Percentiles rank a stretch among this genome's conserved stretches.
Evolutionary conservation across 1,284 basidiomycete genomes (phyloP).

Genomic region (Inonotus obliquus): DNA sequence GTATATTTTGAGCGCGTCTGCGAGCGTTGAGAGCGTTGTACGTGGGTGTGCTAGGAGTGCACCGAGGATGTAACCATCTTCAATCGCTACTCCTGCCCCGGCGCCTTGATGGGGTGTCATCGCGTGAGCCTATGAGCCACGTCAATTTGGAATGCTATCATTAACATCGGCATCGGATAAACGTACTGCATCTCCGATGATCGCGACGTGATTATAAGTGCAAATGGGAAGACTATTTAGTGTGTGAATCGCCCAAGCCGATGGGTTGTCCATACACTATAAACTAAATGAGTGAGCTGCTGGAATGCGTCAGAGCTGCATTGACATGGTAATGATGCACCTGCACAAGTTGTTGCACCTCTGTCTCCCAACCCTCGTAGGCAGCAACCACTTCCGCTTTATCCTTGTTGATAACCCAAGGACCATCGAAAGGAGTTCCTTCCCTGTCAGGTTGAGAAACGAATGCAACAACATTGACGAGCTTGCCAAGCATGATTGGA

Average conservation of each 20-base stretch:
- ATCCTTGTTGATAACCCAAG: background rate
- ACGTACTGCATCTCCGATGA: conserved; percentile 21
- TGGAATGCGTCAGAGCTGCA: background rate
- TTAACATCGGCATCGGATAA: background rate
- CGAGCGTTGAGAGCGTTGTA: conserved; percentile 22
- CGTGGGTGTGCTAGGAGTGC: conserved; percentile 29
- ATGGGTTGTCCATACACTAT: conserved; percentile 19
- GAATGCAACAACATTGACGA: conserved; percentile 17
- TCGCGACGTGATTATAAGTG: conserved; percentile 17
- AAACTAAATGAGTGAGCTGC: background rate
- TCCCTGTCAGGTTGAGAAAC: conserved; percentile 4
- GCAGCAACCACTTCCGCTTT: conserved; percentile 2
- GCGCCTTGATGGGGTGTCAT: conserved; percentile 21
- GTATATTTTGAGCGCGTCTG: conserved; percentile 30
- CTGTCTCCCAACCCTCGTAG: conserved; percentile 16
- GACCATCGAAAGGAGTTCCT: background rate
- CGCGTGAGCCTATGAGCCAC: conserved; percentile 17
- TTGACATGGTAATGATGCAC: background rate
- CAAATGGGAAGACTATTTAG: conserved; percentile 6
- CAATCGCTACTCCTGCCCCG: conserved; percentile 20
- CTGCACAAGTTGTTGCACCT: conserved; percentile 16
- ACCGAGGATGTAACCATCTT: conserved; percentile 33
- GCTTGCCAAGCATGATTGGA: background rate
- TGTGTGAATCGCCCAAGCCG: conserved; percentile 18
- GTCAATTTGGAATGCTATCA: background rate